Percentiles rank a stretch among this genome's conserved stretches.
These are phyloP conservation scores for Mycosphaerelloides madeirae DNA, from an alignment of 2,329 filamentous ascomycete species.

Conservation along the genomic window DNA sequence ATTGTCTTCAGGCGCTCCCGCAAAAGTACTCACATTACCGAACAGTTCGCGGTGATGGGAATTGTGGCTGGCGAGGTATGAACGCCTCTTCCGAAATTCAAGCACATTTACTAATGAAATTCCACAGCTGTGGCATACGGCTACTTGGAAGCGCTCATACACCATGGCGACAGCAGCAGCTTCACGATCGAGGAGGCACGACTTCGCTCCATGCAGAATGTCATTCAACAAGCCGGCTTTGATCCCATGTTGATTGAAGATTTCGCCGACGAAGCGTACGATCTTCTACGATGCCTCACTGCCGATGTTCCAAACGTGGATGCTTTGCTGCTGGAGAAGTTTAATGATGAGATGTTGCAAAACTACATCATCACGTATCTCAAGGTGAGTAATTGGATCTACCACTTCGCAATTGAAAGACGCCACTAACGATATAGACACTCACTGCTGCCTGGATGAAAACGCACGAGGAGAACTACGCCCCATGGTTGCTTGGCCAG, in stretches of 20 bases:
- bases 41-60: conserved; percentile 83
- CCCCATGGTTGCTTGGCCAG: conserved; percentile 63
- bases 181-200: conserved; percentile 68
- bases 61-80: conserved; percentile 93
- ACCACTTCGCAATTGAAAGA: background rate
- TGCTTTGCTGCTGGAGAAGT: conserved; percentile 42
- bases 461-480: conserved; percentile 63
- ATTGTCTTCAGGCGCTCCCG: conserved; percentile 61
- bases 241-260: conserved; percentile 69
- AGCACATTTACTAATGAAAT: conserved; percentile 24
- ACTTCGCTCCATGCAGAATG: conserved; percentile 64
- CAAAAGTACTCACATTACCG: conserved; percentile 83
- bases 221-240: conserved; percentile 66
- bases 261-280: conserved; percentile 71
- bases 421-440: conserved; percentile 48
- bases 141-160: conserved; percentile 83
- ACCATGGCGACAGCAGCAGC: conserved; percentile 58
- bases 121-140: conserved; percentile 77
- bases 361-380: conserved; percentile 81
- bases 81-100: conserved; percentile 8
- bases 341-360: conserved; percentile 67
- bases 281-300: conserved; percentile 59
- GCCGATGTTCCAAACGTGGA: conserved; percentile 52
- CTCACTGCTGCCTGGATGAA: conserved; percentile 83
- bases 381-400: conserved; percentile 42